These are phyloP conservation scores for Scleroderma citrinum DNA, from an alignment of 768 basidiomycete species.

Conservation along the genomic window DNA sequence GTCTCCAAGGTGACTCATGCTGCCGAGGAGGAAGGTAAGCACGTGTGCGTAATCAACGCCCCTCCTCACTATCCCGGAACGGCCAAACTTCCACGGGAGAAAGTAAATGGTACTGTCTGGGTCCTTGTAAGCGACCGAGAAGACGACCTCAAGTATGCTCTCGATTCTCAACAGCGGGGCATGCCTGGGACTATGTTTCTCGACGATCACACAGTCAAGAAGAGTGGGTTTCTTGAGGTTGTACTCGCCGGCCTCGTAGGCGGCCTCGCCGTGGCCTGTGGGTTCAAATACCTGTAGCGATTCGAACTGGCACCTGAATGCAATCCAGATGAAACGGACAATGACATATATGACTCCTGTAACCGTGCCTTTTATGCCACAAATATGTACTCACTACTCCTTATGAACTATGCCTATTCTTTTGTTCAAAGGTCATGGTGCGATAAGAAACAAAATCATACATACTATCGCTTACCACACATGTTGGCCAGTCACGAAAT, in stretches of 20 bases:
- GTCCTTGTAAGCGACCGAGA: conserved; percentile 26
- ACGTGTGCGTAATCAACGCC: conserved; percentile 23
- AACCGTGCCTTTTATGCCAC: conserved; percentile 7
- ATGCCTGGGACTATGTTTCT: conserved; percentile 28
- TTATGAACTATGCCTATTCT: no score
- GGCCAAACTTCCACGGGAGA: conserved; percentile 14
- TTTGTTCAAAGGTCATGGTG: no score
- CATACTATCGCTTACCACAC: no score
- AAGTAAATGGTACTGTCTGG: conserved; percentile 21
- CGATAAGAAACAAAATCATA: no score
- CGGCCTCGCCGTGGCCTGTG: conserved; percentile 25
- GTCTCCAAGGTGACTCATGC: conserved; percentile 19
- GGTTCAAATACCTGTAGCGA: conserved; percentile 29
- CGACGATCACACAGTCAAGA: conserved; percentile 12
- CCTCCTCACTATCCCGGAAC: conserved; percentile 21
- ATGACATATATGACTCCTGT: conserved; percentile 7
- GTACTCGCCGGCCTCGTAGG: conserved; percentile 27
- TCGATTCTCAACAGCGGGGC: conserved; percentile 25
- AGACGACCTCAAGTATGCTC: conserved; percentile 29
- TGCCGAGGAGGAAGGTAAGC: conserved; percentile 27
- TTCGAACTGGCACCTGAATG: conserved; percentile 10
- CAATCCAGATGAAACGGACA: background rate
- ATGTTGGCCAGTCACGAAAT: no score
- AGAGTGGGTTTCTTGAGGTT: conserved; percentile 28
- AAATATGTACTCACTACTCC: background rate